phyloP scores from a whole-genome alignment of 495 filamentous ascomycete species.

The Amniculicola lignicola region DNA sequence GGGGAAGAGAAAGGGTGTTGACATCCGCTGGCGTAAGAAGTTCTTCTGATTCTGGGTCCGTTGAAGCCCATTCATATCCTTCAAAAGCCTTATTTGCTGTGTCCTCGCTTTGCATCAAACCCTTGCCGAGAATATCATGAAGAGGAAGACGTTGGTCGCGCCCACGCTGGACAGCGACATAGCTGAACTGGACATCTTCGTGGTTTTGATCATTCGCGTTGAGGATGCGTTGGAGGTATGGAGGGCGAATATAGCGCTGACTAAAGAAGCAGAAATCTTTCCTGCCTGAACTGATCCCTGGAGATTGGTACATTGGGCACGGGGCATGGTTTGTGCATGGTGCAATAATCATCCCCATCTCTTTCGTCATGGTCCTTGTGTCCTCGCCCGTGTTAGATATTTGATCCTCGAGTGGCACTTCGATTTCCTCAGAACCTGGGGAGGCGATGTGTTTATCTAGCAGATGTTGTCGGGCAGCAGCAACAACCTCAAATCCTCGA shows the following conservation, averaged over 20 bases:
- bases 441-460: slow-evolving; percentile 72
- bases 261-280: slow-evolving; percentile 89
- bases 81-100: slow-evolving; percentile 44
- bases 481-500: slow-evolving; percentile 87
- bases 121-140: slow-evolving; percentile 19
- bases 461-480: slow-evolving; percentile 72
- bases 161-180: slow-evolving; percentile 82
- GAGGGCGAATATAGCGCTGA: slow-evolving; percentile 82
- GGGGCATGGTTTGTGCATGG: slow-evolving; percentile 88
- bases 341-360: slow-evolving; percentile 87
- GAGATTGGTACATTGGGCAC: slow-evolving; percentile 81
- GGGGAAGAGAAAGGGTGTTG: slow-evolving; percentile 69
- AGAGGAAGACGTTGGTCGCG: slow-evolving; percentile 37
- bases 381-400: slow-evolving; percentile 40
- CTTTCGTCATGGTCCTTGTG: slow-evolving; percentile 50
- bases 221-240: slow-evolving; percentile 76
- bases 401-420: slow-evolving; percentile 22
- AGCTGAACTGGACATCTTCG: slow-evolving; percentile 87
- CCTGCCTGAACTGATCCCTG: slow-evolving; percentile 65
- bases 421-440: slow-evolving; percentile 50
- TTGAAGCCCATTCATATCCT: slow-evolving; percentile 35
- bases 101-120: slow-evolving; percentile 39
- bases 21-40: slow-evolving; percentile 43
- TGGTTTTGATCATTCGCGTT: slow-evolving; percentile 70
- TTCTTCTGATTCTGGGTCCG: slow-evolving; percentile 37